Conservation (phyloP, 2,329 filamentous ascomycete genomes). For the Colletotrichum nymphaeae region DNA sequence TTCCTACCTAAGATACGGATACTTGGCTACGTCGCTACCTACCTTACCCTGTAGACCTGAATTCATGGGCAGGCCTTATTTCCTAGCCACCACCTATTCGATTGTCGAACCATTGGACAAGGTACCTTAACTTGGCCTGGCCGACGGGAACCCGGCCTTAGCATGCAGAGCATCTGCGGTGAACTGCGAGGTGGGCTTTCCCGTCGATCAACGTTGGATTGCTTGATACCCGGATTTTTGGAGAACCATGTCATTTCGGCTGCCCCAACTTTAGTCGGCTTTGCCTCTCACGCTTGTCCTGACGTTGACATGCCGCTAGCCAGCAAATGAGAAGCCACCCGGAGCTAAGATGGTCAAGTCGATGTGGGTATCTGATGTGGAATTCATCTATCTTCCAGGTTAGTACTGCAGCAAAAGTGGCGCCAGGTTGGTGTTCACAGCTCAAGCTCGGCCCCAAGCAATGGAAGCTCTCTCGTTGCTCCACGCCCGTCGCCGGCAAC, state of each 20-base stretch:
- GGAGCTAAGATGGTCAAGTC: neutral
- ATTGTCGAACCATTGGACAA: neutral
- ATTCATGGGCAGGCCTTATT: neutral
- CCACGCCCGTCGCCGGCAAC: neutral
- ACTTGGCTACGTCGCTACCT: neutral
- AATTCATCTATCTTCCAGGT: neutral
- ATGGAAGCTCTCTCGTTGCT: conserved; percentile 6
- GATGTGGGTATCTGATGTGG: conserved; percentile 1
- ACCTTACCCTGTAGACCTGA: conserved; percentile 3
- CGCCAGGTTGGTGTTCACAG: conserved; percentile 1
- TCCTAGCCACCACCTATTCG: neutral
- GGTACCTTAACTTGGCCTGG: neutral
- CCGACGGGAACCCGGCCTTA: no score
- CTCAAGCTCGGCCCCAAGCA: neutral
- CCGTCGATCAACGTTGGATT: neutral
- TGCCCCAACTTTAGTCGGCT: neutral
- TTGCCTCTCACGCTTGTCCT: neutral
- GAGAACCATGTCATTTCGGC: conserved; percentile 1
- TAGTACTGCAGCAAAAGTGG: conserved; percentile 6
- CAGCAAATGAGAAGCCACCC: conserved; percentile 13
- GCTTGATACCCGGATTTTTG: neutral
- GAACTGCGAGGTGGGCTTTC: neutral
- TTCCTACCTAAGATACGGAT: neutral
- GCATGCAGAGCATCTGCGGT: neutral
- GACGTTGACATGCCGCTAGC: conserved; percentile 14